Evolutionary conservation across 1,139 yeast genomes (phyloP).

Genomic region (Candida pseudocylindracea): DNA sequence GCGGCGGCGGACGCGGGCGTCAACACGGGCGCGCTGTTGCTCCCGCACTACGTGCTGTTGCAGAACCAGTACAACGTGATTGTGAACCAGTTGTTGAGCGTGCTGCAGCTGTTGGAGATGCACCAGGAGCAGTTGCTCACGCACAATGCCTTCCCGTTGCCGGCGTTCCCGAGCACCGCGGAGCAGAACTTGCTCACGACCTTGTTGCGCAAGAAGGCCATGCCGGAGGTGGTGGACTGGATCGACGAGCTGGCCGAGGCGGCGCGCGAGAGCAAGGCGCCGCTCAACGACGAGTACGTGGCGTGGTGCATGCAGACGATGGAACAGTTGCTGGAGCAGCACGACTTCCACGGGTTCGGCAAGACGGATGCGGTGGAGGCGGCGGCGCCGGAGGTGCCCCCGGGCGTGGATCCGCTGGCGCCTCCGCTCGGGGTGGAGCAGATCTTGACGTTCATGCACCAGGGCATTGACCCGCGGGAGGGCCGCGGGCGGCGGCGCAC

Average conservation of each 20-base stretch:
- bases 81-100: conserved; percentile 57
- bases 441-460: no score
- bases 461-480: no score
- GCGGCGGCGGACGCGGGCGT: background rate
- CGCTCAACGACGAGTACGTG: no score
- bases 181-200: conserved; percentile 72
- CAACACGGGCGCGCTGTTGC: background rate
- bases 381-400: no score
- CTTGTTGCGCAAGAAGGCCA: conserved; percentile 59
- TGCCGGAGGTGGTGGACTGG: conserved; percentile 88
- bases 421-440: no score
- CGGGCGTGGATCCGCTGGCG: no score
- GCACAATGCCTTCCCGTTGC: conserved; percentile 66
- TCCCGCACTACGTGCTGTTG: background rate
- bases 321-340: no score
- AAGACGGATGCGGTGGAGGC: no score
- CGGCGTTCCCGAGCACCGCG: conserved; percentile 64
- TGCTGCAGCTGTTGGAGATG: conserved; percentile 42
- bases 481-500: no score
- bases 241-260: conserved; percentile 13
- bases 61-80: conserved; percentile 59
- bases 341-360: no score
- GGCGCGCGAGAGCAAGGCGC: no score
- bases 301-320: no score
- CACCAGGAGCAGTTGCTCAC: conserved; percentile 34